Percentiles rank a stretch among this genome's conserved stretches.
These are phyloP conservation scores for Russula virescens DNA, from an alignment of 768 basidiomycete species.

Conservation along the genomic window DNA sequence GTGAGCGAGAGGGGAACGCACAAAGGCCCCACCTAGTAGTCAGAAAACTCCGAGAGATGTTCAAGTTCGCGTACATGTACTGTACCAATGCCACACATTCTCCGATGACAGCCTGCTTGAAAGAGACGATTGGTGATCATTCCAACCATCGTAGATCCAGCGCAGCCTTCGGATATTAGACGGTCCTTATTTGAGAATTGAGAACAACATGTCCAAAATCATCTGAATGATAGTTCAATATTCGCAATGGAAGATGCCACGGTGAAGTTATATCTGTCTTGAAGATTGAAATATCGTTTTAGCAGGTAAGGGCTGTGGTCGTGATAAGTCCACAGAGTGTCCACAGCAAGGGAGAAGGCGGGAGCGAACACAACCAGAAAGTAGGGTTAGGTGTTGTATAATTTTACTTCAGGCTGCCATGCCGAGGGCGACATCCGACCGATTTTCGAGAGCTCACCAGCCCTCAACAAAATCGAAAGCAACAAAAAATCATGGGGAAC, in stretches of 20 bases:
- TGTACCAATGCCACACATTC: not conserved
- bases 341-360: too few relatives aligned
- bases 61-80: too few relatives aligned
- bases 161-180: too few relatives aligned
- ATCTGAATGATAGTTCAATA: too few relatives aligned
- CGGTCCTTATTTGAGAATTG: too few relatives aligned
- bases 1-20: not conserved
- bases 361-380: too few relatives aligned
- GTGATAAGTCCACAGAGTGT: too few relatives aligned
- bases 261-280: too few relatives aligned
- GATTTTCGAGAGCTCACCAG: slow-evolving; percentile 50
- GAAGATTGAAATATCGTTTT: too few relatives aligned
- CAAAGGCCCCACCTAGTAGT: not conserved
- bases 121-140: not conserved
- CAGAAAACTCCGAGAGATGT: not conserved
- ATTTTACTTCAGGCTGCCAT: not conserved
- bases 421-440: slow-evolving; percentile 16
- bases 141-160: not conserved
- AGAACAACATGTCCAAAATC: too few relatives aligned
- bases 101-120: not conserved
- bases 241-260: too few relatives aligned
- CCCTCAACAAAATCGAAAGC: slow-evolving; percentile 50
- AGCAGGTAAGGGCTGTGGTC: too few relatives aligned
- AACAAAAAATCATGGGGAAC: slow-evolving; percentile 38
- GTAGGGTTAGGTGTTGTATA: slow-evolving; percentile 16